Evolutionary conservation across 2,329 filamentous ascomycete species (phyloP).

Genomic region (Apiospora koreana): DNA sequence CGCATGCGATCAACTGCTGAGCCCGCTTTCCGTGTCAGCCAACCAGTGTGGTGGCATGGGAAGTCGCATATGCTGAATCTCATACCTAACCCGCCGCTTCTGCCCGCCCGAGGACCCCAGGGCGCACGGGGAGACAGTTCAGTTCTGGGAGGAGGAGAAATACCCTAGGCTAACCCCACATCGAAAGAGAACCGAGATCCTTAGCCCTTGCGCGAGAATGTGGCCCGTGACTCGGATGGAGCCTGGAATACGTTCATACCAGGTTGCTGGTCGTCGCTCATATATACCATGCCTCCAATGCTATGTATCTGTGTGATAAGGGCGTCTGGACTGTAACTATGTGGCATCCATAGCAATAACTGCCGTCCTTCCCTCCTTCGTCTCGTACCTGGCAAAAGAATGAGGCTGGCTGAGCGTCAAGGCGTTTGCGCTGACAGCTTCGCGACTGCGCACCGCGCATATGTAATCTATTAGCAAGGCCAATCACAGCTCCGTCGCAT

Average conservation of each 20-base stretch:
- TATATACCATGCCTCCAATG: too few species aligned
- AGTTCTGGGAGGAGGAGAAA: neutral
- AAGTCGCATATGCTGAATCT: neutral
- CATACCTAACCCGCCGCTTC: neutral
- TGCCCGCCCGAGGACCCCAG: neutral
- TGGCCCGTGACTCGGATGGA: neutral
- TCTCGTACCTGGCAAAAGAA: neutral
- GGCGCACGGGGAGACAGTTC: slow-evolving; percentile 3
- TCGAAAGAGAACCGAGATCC: neutral
- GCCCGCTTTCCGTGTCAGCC: neutral
- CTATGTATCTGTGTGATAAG: neutral
- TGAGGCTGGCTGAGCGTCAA: neutral
- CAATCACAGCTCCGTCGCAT: slow-evolving; percentile 4
- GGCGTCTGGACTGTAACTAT: too few species aligned
- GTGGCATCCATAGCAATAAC: neutral
- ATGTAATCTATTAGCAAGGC: neutral
- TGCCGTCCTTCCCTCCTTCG: neutral
- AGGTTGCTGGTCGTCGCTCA: neutral
- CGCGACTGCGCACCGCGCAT: neutral
- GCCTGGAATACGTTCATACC: neutral
- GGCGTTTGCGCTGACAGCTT: slow-evolving; percentile 6
- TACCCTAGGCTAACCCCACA: neutral
- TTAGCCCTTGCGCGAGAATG: neutral
- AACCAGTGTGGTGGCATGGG: neutral
- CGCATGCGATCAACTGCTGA: neutral